Evolutionary conservation across 352 stramenopile species (phyloP).

Genomic region (Pythium plurisporium): DNA sequence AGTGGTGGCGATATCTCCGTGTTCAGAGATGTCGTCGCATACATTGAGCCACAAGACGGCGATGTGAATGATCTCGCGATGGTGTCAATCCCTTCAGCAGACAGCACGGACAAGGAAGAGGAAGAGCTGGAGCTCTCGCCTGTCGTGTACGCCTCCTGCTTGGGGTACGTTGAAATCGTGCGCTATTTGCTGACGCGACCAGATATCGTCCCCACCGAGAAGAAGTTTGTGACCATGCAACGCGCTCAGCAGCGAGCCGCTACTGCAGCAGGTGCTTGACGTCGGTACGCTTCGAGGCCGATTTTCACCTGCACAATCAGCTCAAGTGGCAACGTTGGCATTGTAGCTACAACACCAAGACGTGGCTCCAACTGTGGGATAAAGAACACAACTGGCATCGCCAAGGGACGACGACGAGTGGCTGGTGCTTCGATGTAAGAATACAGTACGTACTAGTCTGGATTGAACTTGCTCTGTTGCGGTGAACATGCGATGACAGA

Average conservation of each 20-base stretch:
- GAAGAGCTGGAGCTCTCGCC: conserved; percentile 18
- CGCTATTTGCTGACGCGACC: conserved; percentile 24
- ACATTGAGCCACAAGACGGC: background rate
- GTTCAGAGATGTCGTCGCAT: conserved; percentile 1
- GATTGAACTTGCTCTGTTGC: too few relatives aligned
- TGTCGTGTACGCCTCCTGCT: conserved; percentile 15
- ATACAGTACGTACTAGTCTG: background rate
- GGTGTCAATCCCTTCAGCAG: background rate
- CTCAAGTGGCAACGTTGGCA: too few relatives aligned
- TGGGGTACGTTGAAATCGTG: conserved; percentile 23
- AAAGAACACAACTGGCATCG: too few relatives aligned
- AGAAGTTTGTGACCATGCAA: conserved; percentile 10
- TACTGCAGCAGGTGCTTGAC: too few relatives aligned
- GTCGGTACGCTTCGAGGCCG: too few relatives aligned
- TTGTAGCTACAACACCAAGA: too few relatives aligned
- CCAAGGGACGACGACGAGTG: too few relatives aligned
- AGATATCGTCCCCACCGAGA: background rate
- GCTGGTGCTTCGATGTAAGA: too few relatives aligned
- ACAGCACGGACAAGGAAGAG: background rate
- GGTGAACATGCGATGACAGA: too few relatives aligned
- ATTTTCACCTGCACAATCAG: too few relatives aligned
- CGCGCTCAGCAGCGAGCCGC: too few relatives aligned
- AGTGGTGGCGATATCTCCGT: background rate
- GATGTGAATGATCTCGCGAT: background rate
- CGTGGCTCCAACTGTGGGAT: too few relatives aligned